Evolutionary conservation across 306 rosid species (phyloP).

Genomic region (Morella rubra): DNA sequence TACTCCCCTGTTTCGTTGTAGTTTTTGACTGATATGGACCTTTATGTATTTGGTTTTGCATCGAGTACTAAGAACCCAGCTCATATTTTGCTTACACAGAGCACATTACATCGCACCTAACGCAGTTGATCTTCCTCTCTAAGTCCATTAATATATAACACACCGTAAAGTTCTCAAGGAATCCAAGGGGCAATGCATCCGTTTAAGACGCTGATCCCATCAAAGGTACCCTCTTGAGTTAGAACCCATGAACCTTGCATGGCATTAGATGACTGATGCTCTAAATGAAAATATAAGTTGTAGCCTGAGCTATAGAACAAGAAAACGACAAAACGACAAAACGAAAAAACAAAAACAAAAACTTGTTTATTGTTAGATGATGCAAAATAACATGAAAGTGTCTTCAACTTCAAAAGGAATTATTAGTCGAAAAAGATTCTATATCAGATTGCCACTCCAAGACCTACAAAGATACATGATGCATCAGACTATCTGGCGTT

Average conservation of each 20-base stretch:
- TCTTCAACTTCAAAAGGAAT: neutral
- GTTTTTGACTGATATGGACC: constrained; percentile 43
- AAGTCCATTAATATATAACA: neutral
- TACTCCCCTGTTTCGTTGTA: constrained; percentile 79
- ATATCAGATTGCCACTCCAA: constrained; percentile 1
- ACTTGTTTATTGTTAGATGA: constrained; percentile 18
- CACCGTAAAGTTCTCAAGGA: neutral
- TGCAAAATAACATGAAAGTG: constrained; percentile 5
- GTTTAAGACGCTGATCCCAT: neutral
- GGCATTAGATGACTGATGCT: neutral
- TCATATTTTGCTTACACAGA: neutral
- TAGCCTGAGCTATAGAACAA: constrained; percentile 24
- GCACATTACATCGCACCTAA: too few relatives aligned
- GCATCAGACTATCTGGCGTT: constrained; percentile 12
- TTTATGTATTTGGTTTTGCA: neutral
- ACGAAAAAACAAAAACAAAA: neutral
- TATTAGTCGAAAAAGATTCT: neutral
- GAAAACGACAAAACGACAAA: too few relatives aligned
- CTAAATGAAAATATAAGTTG: constrained; percentile 6
- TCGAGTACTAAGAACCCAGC: neutral
- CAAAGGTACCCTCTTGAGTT: neutral
- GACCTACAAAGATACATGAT: constrained; percentile 10
- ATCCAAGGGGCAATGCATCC: neutral
- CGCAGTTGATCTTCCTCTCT: too few relatives aligned
- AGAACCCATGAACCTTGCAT: neutral